Evolutionary conservation across 768 basidiomycete species (phyloP).

Genomic region (Termitomyces sp.): DNA sequence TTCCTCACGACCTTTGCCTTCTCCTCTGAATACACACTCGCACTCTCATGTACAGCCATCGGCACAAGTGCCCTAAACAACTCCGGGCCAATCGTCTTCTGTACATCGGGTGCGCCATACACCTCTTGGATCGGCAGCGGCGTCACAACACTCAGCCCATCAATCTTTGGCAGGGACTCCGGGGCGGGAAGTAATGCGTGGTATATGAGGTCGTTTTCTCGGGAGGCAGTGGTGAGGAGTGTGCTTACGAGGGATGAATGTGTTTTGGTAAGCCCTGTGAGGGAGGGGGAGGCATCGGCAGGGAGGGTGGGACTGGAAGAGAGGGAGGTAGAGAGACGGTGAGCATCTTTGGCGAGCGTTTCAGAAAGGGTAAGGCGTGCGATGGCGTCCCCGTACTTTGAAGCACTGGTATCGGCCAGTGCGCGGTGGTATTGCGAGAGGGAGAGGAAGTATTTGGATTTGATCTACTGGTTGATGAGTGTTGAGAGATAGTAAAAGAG

Average conservation of each 20-base stretch:
- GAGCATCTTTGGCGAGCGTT: constrained; percentile 76
- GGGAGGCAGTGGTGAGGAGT: constrained; percentile 13
- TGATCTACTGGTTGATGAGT: constrained; percentile 48
- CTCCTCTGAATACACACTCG: constrained; percentile 96
- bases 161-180: constrained; percentile 74
- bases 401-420: constrained; percentile 65
- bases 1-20: constrained; percentile 89
- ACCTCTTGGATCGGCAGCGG: constrained; percentile 93
- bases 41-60: constrained; percentile 91
- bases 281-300: constrained; percentile 73
- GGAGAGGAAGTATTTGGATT: constrained; percentile 85
- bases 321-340: constrained; percentile 63
- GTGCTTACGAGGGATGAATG: constrained; percentile 61
- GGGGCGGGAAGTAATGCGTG: constrained; percentile 80
- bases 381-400: constrained; percentile 84
- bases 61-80: constrained; percentile 86
- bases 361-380: constrained; percentile 76
- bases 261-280: constrained; percentile 79
- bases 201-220: constrained; percentile 97
- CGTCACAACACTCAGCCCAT: constrained; percentile 76
- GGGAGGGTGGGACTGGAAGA: constrained; percentile 76
- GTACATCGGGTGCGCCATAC: constrained; percentile 84
- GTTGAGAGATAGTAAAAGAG: not conserved
- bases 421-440: constrained; percentile 85
- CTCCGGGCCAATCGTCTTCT: constrained; percentile 91